Conservation (phyloP, 2,329 filamentous ascomycete species). For the Beauveria bassiana region DNA sequence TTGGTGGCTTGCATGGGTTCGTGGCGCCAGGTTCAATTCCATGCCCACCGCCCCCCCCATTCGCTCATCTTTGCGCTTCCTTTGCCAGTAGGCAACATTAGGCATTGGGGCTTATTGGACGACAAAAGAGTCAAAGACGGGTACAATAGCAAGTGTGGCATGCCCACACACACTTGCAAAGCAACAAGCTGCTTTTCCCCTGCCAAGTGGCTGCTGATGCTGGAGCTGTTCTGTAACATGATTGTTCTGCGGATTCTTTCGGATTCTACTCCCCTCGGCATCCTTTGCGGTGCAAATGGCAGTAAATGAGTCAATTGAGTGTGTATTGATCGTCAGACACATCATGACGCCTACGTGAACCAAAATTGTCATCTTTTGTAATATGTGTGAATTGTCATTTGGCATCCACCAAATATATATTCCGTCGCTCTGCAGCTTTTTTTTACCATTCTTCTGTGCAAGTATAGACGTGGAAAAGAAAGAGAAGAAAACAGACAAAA, state of each 20-base stretch:
- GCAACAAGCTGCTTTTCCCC: neutral
- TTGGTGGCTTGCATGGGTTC: slow-evolving; percentile 9
- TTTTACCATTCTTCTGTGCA: slow-evolving; percentile 3
- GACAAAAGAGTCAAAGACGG: neutral
- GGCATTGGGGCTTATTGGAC: neutral
- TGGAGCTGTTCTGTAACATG: neutral
- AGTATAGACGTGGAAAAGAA: slow-evolving; percentile 2
- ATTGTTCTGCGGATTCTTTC: neutral
- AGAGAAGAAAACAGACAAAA: neutral
- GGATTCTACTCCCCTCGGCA: neutral
- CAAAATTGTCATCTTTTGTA: neutral
- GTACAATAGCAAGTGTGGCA: neutral
- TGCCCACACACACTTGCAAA: neutral
- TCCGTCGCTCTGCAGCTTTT: slow-evolving; percentile 1
- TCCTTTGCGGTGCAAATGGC: neutral
- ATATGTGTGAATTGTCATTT: neutral
- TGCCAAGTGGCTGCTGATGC: neutral
- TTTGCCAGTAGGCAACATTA: neutral
- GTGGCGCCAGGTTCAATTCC: neutral
- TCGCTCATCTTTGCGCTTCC: neutral
- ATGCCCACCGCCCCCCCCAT: neutral
- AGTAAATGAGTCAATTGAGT: neutral
- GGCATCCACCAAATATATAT: neutral
- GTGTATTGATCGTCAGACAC: neutral
- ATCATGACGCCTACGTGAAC: neutral